Base-by-base conservation (phyloP, 352 stramenopile genomes). In the Phytopythium ostracodes region DNA sequence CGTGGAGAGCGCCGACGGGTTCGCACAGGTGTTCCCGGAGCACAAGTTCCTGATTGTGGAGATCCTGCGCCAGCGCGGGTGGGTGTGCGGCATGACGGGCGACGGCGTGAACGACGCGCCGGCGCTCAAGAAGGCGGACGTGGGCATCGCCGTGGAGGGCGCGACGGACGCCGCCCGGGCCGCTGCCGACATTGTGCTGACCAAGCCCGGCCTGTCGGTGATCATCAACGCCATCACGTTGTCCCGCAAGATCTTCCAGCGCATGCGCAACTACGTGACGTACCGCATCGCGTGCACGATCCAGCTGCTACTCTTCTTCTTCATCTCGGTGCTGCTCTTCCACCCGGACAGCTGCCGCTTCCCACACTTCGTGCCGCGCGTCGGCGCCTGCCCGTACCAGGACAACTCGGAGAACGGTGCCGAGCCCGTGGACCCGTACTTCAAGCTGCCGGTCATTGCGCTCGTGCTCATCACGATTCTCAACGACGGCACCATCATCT, bases 401-500 rank as follows among this genome's bases (percentile, higher is more conserved):
- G 55, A 74, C 67, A 77, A 78, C 58, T 36, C 54, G 27, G 59
- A 38, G 59, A 62, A 79, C 58, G 73, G 63, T 52, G 75, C 70
- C 20, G 71, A 83, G 44, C 62, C 67, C 25, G 84, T 89, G 47
- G 75, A 89, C 47, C 65, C 78, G 35, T 92, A 88, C 68, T 98
- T 98, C 71, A 84, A 91, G 65, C 82, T 99, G 62, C 96, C 96
- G 7, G 88, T 98, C 40, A 85, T 98, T 52, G 85, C 94, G 25
- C 68, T 99, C 1, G 88, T 98, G 56, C 60, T 98, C n/a, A 96
- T 98, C 64, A 97, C 92, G 50, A 83, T 98, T 38, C 63, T 99
- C 36, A 98, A 98, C 73, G 94, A 98, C 65, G 94, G 88, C 33
- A 97, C 92, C 31, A 90, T 98, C 50, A 98, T 84, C 53, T 98